A percentile compares a stretch with the other conserved stretches of the same genome.
phyloP scores from a whole-genome alignment of 2,329 filamentous ascomycete genomes.

The Paecilomyces fulvus region DNA sequence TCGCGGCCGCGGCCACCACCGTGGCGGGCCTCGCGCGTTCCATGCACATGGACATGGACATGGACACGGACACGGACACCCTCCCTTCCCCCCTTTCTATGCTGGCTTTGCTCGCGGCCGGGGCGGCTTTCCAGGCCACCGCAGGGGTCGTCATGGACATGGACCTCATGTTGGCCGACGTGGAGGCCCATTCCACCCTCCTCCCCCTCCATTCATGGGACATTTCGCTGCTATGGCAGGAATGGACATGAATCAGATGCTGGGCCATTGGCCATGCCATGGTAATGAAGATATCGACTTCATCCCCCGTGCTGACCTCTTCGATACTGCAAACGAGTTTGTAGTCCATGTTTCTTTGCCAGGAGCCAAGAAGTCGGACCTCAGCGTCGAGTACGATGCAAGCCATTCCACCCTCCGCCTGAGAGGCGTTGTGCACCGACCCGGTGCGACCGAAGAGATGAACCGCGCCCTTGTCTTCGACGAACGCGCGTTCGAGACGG shows the following conservation, averaged over 20 bases:
- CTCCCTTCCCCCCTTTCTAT: neutral
- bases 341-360: conserved; percentile 66
- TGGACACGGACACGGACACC: neutral
- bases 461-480: conserved; percentile 54
- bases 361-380: conserved; percentile 69
- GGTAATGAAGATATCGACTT: conserved; percentile 24
- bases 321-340: conserved; percentile 57
- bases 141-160: neutral
- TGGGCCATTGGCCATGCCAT: conserved; percentile 7
- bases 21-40: neutral
- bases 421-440: conserved; percentile 64
- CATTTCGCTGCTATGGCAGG: conserved; percentile 22
- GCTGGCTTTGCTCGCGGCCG: neutral
- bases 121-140: neutral
- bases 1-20: conserved; percentile 8
- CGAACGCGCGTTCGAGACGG: conserved; percentile 67
- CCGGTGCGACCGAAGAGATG: conserved; percentile 61
- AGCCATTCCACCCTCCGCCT: conserved; percentile 59
- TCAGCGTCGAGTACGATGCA: conserved; percentile 67
- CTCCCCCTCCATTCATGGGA: conserved; percentile 14
- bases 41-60: neutral
- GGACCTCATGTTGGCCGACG: neutral
- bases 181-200: neutral
- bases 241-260: conserved; percentile 14
- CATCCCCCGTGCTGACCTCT: conserved; percentile 51